These are phyloP conservation scores for Penicillium hesseltinei DNA, from an alignment of 2,329 filamentous ascomycete species.

Conservation along the genomic window DNA sequence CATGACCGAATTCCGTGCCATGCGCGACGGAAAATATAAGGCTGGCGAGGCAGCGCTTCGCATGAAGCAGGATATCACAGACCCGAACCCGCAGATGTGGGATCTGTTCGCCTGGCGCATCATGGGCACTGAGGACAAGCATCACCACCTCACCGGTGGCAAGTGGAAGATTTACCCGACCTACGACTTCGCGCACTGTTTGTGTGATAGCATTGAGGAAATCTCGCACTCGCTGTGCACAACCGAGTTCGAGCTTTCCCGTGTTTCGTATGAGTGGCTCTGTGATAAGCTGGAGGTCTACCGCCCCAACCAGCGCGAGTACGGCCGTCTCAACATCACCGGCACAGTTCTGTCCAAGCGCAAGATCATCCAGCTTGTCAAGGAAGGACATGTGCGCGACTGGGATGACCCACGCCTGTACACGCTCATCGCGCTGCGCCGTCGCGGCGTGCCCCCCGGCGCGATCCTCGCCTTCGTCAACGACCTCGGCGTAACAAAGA, in stretches of 20 bases:
- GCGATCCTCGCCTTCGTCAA: slow-evolving; percentile 87
- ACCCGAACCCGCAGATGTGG: slow-evolving; percentile 94
- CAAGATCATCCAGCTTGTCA: slow-evolving; percentile 75
- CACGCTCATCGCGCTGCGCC: slow-evolving; percentile 78
- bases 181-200: slow-evolving; percentile 64
- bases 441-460: slow-evolving; percentile 81
- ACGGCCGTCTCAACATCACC: slow-evolving; percentile 71
- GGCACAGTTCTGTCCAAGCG: slow-evolving; percentile 88
- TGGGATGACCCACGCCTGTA: slow-evolving; percentile 93
- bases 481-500: slow-evolving; percentile 85
- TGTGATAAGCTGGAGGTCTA: slow-evolving; percentile 80
- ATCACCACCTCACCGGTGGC: slow-evolving; percentile 63
- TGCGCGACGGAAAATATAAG: slow-evolving; percentile 89
- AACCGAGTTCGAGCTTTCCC: slow-evolving; percentile 81
- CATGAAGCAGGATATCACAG: slow-evolving; percentile 85
- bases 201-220: slow-evolving; percentile 86
- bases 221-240: slow-evolving; percentile 94
- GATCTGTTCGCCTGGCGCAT: slow-evolving; percentile 90
- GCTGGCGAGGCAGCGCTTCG: slow-evolving; percentile 79
- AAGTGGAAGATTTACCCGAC: slow-evolving; percentile 94
- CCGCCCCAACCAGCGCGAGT: slow-evolving; percentile 92
- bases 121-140: slow-evolving; percentile 56
- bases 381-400: slow-evolving; percentile 72
- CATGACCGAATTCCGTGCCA: slow-evolving; percentile 77
- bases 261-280: slow-evolving; percentile 88